Evolutionary conservation across 306 rosid genomes (phyloP).

Genomic region (Medicago lupulina): DNA sequence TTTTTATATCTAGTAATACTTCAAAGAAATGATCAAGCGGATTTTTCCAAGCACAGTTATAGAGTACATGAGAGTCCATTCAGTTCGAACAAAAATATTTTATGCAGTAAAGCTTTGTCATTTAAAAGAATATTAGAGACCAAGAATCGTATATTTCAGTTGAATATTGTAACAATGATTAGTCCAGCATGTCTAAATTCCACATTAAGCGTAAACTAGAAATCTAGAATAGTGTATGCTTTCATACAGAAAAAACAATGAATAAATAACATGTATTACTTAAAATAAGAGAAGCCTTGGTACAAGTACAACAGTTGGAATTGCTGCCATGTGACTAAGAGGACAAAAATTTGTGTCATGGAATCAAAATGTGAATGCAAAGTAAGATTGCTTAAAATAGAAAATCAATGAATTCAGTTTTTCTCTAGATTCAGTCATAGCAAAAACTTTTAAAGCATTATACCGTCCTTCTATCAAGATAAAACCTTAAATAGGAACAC

Average conservation of each 20-base stretch:
- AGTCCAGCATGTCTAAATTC: too few relatives aligned
- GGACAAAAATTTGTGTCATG: background rate
- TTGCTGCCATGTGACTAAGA: background rate
- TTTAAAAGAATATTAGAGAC: too few relatives aligned
- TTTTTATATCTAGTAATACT: background rate
- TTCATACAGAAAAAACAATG: background rate
- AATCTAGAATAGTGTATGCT: constrained; percentile 8
- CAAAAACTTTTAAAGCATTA: background rate
- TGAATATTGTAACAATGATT: too few relatives aligned
- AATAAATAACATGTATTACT: background rate
- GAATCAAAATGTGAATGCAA: constrained; percentile 4
- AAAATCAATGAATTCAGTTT: background rate
- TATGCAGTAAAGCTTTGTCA: background rate
- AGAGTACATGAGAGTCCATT: too few relatives aligned
- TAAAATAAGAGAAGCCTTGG: background rate
- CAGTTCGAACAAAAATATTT: too few relatives aligned
- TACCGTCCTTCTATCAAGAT: background rate
- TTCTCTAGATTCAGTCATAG: background rate
- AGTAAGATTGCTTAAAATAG: background rate
- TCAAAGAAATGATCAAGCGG: too few relatives aligned
- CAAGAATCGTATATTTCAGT: too few relatives aligned
- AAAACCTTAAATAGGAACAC: constrained; percentile 14
- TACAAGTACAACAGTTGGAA: background rate
- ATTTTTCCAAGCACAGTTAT: too few relatives aligned
- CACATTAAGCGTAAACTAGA: background rate